Evolutionary conservation across 2,329 filamentous ascomycete genomes (phyloP).

Genomic region (Dothistroma pini): DNA sequence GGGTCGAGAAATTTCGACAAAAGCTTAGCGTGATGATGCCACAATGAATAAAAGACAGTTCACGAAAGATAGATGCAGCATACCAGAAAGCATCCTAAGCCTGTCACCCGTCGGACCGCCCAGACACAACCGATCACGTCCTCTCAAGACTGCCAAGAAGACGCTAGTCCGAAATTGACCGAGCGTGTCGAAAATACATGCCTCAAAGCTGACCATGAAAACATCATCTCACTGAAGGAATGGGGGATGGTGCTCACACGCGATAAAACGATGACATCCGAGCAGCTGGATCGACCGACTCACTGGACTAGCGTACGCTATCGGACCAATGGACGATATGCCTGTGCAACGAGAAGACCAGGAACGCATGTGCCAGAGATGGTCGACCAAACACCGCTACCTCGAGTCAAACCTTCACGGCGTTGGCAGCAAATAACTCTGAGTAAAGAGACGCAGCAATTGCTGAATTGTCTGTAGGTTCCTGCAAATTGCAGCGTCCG

Average conservation of each 20-base stretch:
- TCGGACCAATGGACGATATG: not conserved
- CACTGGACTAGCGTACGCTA: not conserved
- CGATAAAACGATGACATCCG: not conserved
- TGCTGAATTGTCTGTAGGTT: too few species aligned
- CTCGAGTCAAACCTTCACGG: not conserved
- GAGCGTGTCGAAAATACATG: slow-evolving; percentile 5
- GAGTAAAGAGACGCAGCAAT: too few species aligned
- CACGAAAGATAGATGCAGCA: slow-evolving; percentile 1
- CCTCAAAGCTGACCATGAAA: slow-evolving; percentile 7
- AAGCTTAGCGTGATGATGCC: not conserved
- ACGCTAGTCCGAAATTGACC: not conserved
- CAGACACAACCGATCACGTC: too few species aligned
- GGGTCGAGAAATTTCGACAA: not conserved
- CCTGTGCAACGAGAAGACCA: not conserved
- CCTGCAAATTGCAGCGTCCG: too few species aligned
- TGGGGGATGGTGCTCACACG: slow-evolving; percentile 1
- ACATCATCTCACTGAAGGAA: slow-evolving; percentile 14
- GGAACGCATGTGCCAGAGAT: not conserved
- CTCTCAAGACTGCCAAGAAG: not conserved
- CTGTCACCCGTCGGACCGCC: too few species aligned
- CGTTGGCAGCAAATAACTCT: too few species aligned
- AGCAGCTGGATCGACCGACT: not conserved
- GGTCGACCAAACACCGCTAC: not conserved
- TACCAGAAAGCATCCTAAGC: not conserved
- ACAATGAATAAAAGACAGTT: slow-evolving; percentile 2